Base-by-base conservation (phyloP, 2,329 filamentous ascomycete species). In the Alternaria angustiovoidea region DNA sequence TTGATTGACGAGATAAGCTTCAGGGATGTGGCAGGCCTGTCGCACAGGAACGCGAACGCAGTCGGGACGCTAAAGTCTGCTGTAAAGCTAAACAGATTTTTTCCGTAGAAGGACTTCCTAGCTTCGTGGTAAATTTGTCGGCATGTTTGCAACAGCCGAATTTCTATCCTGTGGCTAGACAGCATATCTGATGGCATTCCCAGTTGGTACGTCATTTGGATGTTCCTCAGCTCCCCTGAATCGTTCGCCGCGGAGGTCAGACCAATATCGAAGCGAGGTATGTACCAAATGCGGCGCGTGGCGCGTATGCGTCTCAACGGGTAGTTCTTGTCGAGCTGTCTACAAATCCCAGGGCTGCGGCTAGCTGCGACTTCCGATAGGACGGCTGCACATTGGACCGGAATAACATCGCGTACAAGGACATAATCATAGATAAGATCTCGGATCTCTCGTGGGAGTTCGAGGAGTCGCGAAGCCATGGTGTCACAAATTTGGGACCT, bases 161-260 rank as follows among this genome's bases (percentile, higher is more conserved):
- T 39, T 9, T 61, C 48, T 42, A 67, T 55, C 9, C 26, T 55
- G 7, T 44, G 44, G 9, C 53, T 53, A 9, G 24, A n/a, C 5
- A 12, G 7, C 22, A 48, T 20, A 20, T 47, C 30, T n/a, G 24
- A 24, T 20, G 54, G 39, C 16, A 24, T 41, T 30, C 34, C 61
- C 30, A 72, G 36, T 36, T 72, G 68, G 20, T 72, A 72, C 2
- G 68, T 72, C 67, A 72, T 69, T 14, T 56, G 48, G 18, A 68
- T 62, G 24, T 42, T 47, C 28, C 54, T 62, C 16, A 65, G 61
- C 18, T 54, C 58, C 34, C 46, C 28, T 34, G 43, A 42, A 28
- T 59, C 62, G 12, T 44, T 22, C 20, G 43, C 43, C 18, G 44
- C 38, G 14, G 60, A 61, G 9, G 60, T 57, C 26, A 64, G 18